A percentile compares a stretch with the other conserved stretches of the same genome.
Conservation (phyloP, 306 rosid species). For the Lupinus albus region DNA sequence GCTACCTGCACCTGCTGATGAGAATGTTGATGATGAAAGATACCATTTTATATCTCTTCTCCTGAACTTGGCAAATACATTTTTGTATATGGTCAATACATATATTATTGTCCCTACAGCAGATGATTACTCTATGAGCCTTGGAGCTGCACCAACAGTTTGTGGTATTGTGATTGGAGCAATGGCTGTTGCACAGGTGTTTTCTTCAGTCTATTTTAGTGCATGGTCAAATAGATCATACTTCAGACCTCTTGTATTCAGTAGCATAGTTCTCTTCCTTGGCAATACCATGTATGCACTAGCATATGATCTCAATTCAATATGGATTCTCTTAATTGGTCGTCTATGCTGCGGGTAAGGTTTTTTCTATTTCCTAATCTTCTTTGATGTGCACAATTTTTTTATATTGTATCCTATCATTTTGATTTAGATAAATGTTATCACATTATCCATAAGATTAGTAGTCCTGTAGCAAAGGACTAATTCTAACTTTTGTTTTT, state of each 20-base stretch:
- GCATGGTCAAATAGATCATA: constrained; percentile 92
- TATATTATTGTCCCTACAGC: constrained; percentile 93
- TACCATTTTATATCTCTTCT: constrained; percentile 79
- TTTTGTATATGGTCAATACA: constrained; percentile 92
- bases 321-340: constrained; percentile 81
- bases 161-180: constrained; percentile 92
- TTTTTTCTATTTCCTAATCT: constrained; percentile 30
- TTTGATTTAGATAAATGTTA: neutral
- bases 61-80: constrained; percentile 80
- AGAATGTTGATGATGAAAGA: constrained; percentile 58
- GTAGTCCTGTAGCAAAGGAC: neutral
- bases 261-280: constrained; percentile 71
- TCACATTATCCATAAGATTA: constrained; percentile 3
- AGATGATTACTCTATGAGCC: constrained; percentile 84
- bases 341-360: constrained; percentile 88
- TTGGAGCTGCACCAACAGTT: constrained; percentile 93
- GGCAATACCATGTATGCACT: constrained; percentile 77
- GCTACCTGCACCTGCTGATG: constrained; percentile 65
- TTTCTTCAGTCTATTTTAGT: constrained; percentile 89
- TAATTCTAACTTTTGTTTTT: constrained; percentile 5
- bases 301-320: constrained; percentile 77
- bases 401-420: constrained; percentile 16
- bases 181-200: constrained; percentile 95
- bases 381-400: constrained; percentile 17
- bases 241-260: constrained; percentile 87